Evolutionary conservation across 495 filamentous ascomycete species (phyloP), one percentile per base, ranked within the genome.

Genomic region (Neurospora cerealis): DNA sequence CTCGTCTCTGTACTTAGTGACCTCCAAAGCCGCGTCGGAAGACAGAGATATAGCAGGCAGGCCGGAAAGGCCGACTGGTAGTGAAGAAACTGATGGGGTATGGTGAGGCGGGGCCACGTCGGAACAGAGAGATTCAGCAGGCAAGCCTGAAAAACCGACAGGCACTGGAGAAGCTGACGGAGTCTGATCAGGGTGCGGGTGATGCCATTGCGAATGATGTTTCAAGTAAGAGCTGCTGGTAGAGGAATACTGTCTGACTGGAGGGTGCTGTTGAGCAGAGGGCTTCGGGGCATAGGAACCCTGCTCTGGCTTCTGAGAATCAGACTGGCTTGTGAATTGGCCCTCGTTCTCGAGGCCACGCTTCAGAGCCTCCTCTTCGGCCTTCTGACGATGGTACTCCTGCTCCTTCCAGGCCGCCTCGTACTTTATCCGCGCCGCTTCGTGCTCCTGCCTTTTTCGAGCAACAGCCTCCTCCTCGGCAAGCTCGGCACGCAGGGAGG

Each of bases 191-290:
- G 46, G 10, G 4, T 0, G 4, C 4, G 46, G 46, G 39, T 40
- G 39, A 13, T 54, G 46, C n/a, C 46, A 5, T 11, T 24, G 46
- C 46, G 0, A 4, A 24, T 21, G 3, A 11, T 48, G 44, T 19
- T 48, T 21, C 19, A 13, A 1, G 4, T 24, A 9, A 5, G 9
- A 48, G 3, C 9, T 10, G n/a, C 1, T 7, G n/a, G 0, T 48
- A 9, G n/a, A 4, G 4, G n/a, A n/a, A 5, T 21, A 24, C 2
- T 21, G n/a, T 0, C 1, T 13, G 0, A 5, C 0, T 5, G 44
- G 4, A 11, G 1, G 8, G 44, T 48, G 2, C 10, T 48, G 4
- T 54, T 54, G n/a, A 48, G 0, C 10, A 1, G 9, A 48, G n/a
- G 9, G 44, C 3, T 21, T 5, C n/a, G 10, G n/a, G 10, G 44